A percentile compares a stretch with the other conserved stretches of the same genome.
These are phyloP conservation scores for Colletotrichum endophyticum DNA, from an alignment of 2,329 filamentous ascomycete genomes.

Conservation along the genomic window DNA sequence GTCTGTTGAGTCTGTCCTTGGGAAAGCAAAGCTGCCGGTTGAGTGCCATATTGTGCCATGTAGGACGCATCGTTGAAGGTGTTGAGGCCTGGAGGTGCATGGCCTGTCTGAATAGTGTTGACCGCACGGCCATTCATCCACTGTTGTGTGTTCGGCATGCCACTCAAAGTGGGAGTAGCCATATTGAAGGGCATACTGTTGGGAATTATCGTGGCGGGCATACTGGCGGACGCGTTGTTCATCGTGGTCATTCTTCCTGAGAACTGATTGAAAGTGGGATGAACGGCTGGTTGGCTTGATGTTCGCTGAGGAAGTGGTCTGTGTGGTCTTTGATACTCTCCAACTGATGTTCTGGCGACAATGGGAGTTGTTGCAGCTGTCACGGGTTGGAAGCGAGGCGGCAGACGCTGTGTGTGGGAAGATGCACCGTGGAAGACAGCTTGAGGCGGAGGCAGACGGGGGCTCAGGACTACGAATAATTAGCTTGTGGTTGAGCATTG, in stretches of 20 bases:
- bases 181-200: neutral
- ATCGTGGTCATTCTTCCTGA: neutral
- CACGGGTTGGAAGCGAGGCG: neutral
- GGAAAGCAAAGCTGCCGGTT: neutral
- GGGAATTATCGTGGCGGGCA: too few relatives aligned
- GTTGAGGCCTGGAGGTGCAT: neutral
- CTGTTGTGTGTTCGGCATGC: neutral
- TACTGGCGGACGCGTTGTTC: neutral
- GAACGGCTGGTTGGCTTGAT: neutral
- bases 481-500: neutral
- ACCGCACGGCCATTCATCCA: neutral
- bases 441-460: neutral
- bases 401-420: neutral
- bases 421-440: neutral
- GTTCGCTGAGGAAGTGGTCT: neutral
- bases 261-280: neutral
- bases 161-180: neutral
- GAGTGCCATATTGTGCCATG: neutral
- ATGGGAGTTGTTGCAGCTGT: neutral
- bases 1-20: neutral
- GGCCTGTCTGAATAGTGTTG: neutral
- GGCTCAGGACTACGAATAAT: neutral
- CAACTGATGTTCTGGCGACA: neutral
- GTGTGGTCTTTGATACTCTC: neutral
- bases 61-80: neutral